A percentile compares a stretch with the other conserved stretches of the same genome.
Conservation (phyloP, 768 basidiomycete species). For the Tephrocybe sp. region DNA sequence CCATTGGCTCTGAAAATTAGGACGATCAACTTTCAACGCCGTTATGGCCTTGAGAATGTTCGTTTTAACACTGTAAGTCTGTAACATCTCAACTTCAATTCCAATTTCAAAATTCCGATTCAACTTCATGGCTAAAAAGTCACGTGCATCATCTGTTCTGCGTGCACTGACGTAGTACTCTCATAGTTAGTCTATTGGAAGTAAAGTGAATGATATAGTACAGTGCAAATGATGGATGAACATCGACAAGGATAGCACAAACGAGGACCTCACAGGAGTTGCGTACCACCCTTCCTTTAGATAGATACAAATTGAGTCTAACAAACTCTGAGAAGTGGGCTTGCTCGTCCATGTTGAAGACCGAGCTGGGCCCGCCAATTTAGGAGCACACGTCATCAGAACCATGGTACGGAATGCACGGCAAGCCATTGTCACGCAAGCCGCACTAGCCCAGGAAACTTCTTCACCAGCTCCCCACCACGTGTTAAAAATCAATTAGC, state of each 20-base stretch:
- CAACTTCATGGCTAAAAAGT: no score
- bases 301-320: neutral
- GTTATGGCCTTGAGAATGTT: no score
- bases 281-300: neutral
- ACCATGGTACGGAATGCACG: neutral
- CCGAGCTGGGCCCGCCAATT: conserved; percentile 8
- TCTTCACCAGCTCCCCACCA: neutral
- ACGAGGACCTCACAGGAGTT: neutral
- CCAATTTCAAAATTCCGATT: no score
- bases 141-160: no score
- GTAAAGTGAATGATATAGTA: conserved; percentile 5
- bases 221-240: conserved; percentile 20
- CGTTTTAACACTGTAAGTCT: no score
- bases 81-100: no score
- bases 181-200: no score
- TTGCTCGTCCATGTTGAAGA: conserved; percentile 23
- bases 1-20: no score
- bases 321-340: neutral
- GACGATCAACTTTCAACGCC: no score
- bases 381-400: neutral
- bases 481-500: conserved; percentile 4
- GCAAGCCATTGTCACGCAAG: neutral
- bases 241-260: conserved; percentile 11
- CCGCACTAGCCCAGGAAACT: neutral
- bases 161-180: no score